These are phyloP conservation scores for Remersonia thermophila DNA, from an alignment of 2,329 filamentous ascomycete species.

Conservation along the genomic window DNA sequence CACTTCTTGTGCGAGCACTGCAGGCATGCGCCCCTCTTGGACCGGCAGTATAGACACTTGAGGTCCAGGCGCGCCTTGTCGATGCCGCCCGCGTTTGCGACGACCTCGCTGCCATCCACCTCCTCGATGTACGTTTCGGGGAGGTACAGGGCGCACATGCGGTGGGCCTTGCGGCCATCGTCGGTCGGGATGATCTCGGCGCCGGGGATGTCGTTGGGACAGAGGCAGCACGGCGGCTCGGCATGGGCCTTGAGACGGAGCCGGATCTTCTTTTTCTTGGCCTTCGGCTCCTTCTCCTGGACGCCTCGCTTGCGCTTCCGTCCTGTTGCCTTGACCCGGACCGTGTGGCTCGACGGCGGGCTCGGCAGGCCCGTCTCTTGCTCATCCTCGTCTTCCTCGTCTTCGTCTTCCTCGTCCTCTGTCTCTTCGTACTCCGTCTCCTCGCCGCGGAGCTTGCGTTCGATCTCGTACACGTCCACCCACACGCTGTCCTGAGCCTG, in stretches of 20 bases:
- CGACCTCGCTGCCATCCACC: constrained; percentile 56
- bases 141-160: constrained; percentile 79
- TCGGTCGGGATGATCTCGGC: constrained; percentile 79
- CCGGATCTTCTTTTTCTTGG: constrained; percentile 63
- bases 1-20: constrained; percentile 95
- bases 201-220: constrained; percentile 76
- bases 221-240: constrained; percentile 77
- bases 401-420: constrained; percentile 57
- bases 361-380: constrained; percentile 63
- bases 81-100: constrained; percentile 70
- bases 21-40: constrained; percentile 90
- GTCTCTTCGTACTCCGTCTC: constrained; percentile 74
- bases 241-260: constrained; percentile 59
- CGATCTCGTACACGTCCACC: constrained; percentile 93
- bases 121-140: constrained; percentile 80
- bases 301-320: constrained; percentile 57
- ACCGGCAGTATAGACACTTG: constrained; percentile 90
- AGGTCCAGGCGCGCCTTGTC: constrained; percentile 79
- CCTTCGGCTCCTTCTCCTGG: constrained; percentile 31
- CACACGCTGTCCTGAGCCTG: constrained; percentile 94
- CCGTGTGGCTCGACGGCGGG: constrained; percentile 61
- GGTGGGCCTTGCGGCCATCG: constrained; percentile 76
- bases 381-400: constrained; percentile 52
- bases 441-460: constrained; percentile 85
- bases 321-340: constrained; percentile 47